Base-by-base conservation (phyloP, 2,329 filamentous ascomycete species). In the Colletotrichum simmondsii region DNA sequence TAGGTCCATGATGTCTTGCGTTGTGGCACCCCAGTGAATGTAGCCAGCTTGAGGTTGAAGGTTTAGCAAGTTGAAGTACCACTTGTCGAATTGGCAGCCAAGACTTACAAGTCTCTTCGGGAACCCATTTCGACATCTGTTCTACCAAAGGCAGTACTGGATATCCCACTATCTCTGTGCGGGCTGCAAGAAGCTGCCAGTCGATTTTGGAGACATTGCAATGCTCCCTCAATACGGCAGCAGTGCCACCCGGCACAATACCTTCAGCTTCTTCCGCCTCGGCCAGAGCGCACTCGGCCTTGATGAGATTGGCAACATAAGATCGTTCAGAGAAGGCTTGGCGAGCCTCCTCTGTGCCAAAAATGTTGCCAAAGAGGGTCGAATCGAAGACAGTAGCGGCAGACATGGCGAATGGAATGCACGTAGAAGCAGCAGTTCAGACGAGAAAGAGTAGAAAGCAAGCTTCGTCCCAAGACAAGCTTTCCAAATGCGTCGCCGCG, bases 1-100 rank as follows among this genome's bases (percentile, higher is more conserved):
- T 0, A 85, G 80, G 74, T 90, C 88, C 88, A 89, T 90, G 71
- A 90, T 89, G 75, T 90, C 88, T 74, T 90, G 88, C 0, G 88
- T 90, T 0, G 88, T 90, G 2, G 88, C 87, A 10, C 88, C 88
- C 88, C 88, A 90, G 76, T 90, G 88, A 12, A 90, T 84, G 75
- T 88, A 90, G 1, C 75, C 77, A 5, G 76, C 77, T 69, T 19
- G 24, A 3, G 26, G 32, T 2, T 19, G 6, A 6, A 11, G 1
- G 11, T 32, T 59, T 42, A 62, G 28, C 10, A 35, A 4, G 1
- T 22, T 7, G 16, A 3, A 12, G 5, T 24, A 11, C 7, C 11
- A 24, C 1, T 14, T 24, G 42, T 24, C 10, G 6, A 12, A 24
- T 3, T 10, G 14, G 4, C 14, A 54, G 24, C 6, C 19, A 8